Base-by-base conservation (phyloP, 495 filamentous ascomycete genomes). In the Pseudoneurospora amorphoporcata region DNA sequence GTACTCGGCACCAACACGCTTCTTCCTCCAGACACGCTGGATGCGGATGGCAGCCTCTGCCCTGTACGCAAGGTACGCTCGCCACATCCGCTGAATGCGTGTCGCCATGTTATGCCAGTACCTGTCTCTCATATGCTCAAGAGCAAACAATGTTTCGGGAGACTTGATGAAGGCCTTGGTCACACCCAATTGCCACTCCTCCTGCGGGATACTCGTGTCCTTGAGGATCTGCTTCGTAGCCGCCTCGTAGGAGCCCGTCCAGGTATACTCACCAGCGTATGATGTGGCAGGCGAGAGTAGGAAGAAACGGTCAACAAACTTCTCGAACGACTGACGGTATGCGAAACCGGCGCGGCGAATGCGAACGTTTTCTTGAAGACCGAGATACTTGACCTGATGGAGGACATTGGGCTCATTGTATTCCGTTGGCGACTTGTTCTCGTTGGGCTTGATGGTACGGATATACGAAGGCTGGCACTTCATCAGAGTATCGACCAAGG, bases 61-160 rank as follows among this genome's bases (percentile, higher is more conserved):
- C 37, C 96, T 87, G 80, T 98, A 98, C 14, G 94, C 88, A 42
- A 98, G 85, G 75, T 97, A 98, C 73, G 97, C 97, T 72, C 96
- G 87, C 96, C 96, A 99, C 74, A 95, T 95, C 72, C 96, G 89
- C 80, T 99, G 96, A 74, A 99, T 98, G 39, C 96, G 88, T 68
- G 94, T 97, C 8, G 95, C 95, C 95, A 99, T 98, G 82, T 98
- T 99, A 81, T 97, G 94, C 94, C 95, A 98, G 82, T 98, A 98
- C 32, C 92, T 87, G 79, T 98, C 96, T 74, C 96, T 88, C 95
- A 99, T 98, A 47, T 95, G 93, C 81, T 99, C 96, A 19, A 99
- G 85, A 9, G 95, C 96, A 77, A 99, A 99, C 9, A 99, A 83
- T 0, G 96, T 98, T 83, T 99, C 96, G 3, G 96, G 96, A 0